Evolutionary conservation across 2,329 filamentous ascomycete species (phyloP).

Genomic region (Endothia cerciana): DNA sequence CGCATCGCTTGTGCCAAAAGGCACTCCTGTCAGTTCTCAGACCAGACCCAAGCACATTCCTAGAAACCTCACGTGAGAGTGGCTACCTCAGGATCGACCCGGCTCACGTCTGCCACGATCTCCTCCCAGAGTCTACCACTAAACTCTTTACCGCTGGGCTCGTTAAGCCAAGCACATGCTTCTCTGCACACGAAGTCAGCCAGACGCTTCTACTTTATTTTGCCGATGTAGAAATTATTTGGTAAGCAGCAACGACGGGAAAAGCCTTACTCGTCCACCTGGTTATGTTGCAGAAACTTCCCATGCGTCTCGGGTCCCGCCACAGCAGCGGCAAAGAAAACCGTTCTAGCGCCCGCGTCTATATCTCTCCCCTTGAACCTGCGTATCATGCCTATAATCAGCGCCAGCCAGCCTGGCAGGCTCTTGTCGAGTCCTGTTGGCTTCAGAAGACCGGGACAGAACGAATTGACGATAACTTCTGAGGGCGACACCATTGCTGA

Average conservation of each 20-base stretch:
- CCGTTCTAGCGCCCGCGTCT: neutral
- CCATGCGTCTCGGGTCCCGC: neutral
- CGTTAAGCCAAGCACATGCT: neutral
- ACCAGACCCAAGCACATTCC: neutral
- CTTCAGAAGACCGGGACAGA: neutral
- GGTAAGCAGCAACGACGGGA: neutral
- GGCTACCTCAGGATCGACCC: neutral
- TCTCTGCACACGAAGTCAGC: neutral
- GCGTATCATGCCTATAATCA: neutral
- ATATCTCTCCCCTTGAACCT: constrained; percentile 1
- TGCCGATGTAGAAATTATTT: neutral
- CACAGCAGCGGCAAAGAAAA: neutral
- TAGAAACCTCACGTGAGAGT: neutral
- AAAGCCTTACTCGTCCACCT: neutral
- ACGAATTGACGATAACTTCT: neutral
- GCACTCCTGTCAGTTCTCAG: too few species aligned
- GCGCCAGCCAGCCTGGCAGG: neutral
- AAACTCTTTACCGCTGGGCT: neutral
- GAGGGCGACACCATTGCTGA: neutral
- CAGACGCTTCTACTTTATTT: neutral
- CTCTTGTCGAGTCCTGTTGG: neutral
- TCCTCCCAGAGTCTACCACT: neutral
- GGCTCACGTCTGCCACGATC: neutral
- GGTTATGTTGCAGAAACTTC: neutral
- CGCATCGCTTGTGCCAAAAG: too few species aligned